A percentile compares a stretch with the other conserved stretches of the same genome.
Evolutionary conservation across 805 yeast genomes (phyloP).

Genomic region (Yarrowia sp.): DNA sequence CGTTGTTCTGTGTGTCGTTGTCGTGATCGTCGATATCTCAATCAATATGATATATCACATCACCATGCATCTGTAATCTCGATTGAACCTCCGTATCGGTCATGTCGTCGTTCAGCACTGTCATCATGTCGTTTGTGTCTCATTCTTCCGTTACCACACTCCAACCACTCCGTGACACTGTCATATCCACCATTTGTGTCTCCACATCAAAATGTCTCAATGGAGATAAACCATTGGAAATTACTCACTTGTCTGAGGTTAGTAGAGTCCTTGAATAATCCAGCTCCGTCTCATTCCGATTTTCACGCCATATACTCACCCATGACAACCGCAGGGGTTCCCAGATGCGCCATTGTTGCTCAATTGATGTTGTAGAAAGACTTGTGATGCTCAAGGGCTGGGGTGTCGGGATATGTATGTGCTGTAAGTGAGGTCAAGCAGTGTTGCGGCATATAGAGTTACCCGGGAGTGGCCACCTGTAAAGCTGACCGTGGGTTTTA

Average conservation of each 20-base stretch:
- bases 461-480: slow-evolving; percentile 26
- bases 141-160: too few species aligned
- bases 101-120: too few species aligned
- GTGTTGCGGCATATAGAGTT: slow-evolving; percentile 37
- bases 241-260: slow-evolving; percentile 39
- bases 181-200: not conserved
- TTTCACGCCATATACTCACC: slow-evolving; percentile 59
- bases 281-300: not conserved
- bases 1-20: too few species aligned
- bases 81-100: too few species aligned
- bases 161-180: too few species aligned
- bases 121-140: too few species aligned
- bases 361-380: slow-evolving; percentile 22
- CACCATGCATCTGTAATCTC: too few species aligned
- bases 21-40: too few species aligned
- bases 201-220: slow-evolving; percentile 21
- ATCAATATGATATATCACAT: too few species aligned
- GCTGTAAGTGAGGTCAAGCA: slow-evolving; percentile 29
- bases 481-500: not conserved
- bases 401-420: slow-evolving; percentile 28
- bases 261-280: not conserved
- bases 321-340: slow-evolving; percentile 90
- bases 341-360: slow-evolving; percentile 45
- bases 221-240: slow-evolving; percentile 16
- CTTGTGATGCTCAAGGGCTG: slow-evolving; percentile 21